Conservation (phyloP, 108 stramenopile genomes). For the Pseudonitzschia pungens region DNA sequence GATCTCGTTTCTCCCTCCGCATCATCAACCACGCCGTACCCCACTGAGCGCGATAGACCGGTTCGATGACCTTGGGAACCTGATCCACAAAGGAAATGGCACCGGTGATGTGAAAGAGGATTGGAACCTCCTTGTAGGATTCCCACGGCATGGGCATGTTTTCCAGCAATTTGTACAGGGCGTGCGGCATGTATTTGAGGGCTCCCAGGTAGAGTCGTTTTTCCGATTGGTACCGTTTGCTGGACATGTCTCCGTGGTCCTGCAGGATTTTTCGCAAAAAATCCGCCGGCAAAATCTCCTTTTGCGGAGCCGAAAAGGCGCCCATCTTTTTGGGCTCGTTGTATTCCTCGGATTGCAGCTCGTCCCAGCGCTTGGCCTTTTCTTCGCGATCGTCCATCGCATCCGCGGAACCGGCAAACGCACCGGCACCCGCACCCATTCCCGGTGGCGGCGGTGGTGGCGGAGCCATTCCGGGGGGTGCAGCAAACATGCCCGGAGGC, state of each 20-base stretch:
- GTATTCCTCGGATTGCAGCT: constrained; percentile 79
- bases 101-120: constrained; percentile 98
- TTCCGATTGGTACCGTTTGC: constrained; percentile 94
- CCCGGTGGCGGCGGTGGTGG: constrained; percentile 50
- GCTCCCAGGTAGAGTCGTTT: constrained; percentile 98
- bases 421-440: constrained; percentile 24
- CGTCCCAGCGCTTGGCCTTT: constrained; percentile 86
- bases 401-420: constrained; percentile 13
- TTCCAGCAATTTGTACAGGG: constrained; percentile 97
- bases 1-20: constrained; percentile 98
- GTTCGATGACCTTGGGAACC: constrained; percentile 98
- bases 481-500: constrained; percentile 53
- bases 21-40: constrained; percentile 99
- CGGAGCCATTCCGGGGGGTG: constrained; percentile 40
- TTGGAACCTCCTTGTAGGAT: constrained; percentile 86
- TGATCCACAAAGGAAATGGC: constrained; percentile 99
- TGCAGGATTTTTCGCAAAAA: constrained; percentile 95
- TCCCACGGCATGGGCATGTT: constrained; percentile 99
- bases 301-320: constrained; percentile 74
- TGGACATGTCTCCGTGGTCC: constrained; percentile 99
- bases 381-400: constrained; percentile 51
- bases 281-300: constrained; percentile 92
- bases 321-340: constrained; percentile 65
- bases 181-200: constrained; percentile 99
- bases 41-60: constrained; percentile 98